Conservation (phyloP, 352 stramenopile genomes). For the Pythium phragmitis region DNA sequence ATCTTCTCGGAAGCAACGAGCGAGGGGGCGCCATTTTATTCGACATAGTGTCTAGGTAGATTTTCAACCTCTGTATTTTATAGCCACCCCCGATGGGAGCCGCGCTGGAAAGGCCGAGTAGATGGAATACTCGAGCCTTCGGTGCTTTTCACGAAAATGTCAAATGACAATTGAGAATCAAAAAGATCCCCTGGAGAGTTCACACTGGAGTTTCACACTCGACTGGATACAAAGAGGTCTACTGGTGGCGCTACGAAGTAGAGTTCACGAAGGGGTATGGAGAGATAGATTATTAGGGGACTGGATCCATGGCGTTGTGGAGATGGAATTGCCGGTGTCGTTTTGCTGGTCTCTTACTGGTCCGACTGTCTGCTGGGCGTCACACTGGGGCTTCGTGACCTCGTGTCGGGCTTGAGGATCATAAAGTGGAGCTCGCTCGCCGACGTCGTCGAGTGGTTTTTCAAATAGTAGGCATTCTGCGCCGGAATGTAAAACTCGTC, state of each 20-base stretch:
- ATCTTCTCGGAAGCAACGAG: too few relatives aligned
- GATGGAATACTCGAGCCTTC: constrained; percentile 23
- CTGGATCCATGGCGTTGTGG: constrained; percentile 13
- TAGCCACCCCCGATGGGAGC: not conserved
- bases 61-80: constrained; percentile 27
- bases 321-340: not conserved
- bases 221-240: not conserved
- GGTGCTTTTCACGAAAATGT: not conserved
- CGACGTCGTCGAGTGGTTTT: constrained; percentile 92
- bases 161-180: not conserved
- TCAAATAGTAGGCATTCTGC: constrained; percentile 95
- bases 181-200: not conserved
- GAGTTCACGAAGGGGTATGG: too few relatives aligned
- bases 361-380: not conserved
- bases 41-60: constrained; percentile 27
- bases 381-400: constrained; percentile 7
- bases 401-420: constrained; percentile 87
- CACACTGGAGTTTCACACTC: constrained; percentile 16
- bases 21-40: constrained; percentile 1
- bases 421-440: constrained; percentile 93
- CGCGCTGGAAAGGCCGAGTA: constrained; percentile 3
- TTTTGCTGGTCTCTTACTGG: not conserved
- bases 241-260: too few relatives aligned
- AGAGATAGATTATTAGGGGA: not conserved
- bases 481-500: constrained; percentile 97